phyloP scores from a whole-genome alignment of 1,139 yeast genomes.

The Zygoascus hellenicus region DNA sequence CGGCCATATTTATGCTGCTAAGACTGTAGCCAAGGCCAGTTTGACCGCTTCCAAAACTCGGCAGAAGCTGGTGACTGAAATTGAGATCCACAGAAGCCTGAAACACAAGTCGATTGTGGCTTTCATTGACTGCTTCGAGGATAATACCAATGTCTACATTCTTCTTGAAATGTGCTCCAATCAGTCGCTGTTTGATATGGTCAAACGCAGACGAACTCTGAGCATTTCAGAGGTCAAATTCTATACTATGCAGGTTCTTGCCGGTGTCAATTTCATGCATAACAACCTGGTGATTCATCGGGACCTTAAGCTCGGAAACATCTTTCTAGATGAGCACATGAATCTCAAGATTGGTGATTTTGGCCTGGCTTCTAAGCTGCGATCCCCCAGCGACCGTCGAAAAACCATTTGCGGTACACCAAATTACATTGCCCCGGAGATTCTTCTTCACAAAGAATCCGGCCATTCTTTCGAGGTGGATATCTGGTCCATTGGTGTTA shows the following conservation, averaged over 20 bases:
- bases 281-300: slow-evolving; percentile 91
- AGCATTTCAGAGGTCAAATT: slow-evolving; percentile 89
- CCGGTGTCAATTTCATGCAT: slow-evolving; percentile 90
- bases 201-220: slow-evolving; percentile 73
- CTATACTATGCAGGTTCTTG: slow-evolving; percentile 87
- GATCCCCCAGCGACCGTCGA: slow-evolving; percentile 64
- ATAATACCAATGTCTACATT: slow-evolving; percentile 87
- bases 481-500: slow-evolving; percentile 95
- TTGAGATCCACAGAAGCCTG: slow-evolving; percentile 89
- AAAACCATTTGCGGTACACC: slow-evolving; percentile 98
- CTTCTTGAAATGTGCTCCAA: slow-evolving; percentile 78
- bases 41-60: slow-evolving; percentile 87
- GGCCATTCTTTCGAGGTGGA: slow-evolving; percentile 96
- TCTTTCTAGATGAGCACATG: slow-evolving; percentile 88
- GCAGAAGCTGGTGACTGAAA: slow-evolving; percentile 79
- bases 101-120: slow-evolving; percentile 85
- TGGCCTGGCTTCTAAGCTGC: slow-evolving; percentile 88
- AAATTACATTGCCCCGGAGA: slow-evolving; percentile 96
- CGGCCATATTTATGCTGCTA: slow-evolving; percentile 90
- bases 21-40: slow-evolving; percentile 94
- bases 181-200: slow-evolving; percentile 74
- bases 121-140: slow-evolving; percentile 92
- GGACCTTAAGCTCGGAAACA: slow-evolving; percentile 90
- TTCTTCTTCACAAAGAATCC: slow-evolving; percentile 68
- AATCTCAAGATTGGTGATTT: slow-evolving; percentile 93